Base-by-base conservation (phyloP, 2,329 filamentous ascomycete genomes). In the Rutstroemia sp. region DNA sequence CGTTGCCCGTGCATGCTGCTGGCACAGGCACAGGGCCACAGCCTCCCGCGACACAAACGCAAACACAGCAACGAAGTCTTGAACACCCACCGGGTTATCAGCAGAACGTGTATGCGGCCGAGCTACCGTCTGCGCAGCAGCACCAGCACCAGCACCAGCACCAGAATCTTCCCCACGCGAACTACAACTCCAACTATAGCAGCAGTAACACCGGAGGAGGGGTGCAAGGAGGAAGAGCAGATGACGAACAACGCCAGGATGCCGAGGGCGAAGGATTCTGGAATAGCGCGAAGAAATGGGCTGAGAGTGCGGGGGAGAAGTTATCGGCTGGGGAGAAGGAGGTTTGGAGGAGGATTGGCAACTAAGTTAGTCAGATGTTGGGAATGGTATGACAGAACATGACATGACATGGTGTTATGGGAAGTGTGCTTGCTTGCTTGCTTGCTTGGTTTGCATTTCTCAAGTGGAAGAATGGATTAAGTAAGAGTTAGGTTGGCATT, bases 291-390 rank as follows among this genome's bases (percentile, higher is more conserved):
- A 82, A 79, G 73, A 82, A 80, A 68, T 77, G 79, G 74, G 80
- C 78, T 47, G 72, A 75, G 58, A 76, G 75, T 37, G 82, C 81
- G 6, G 81, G 82, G 51, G 77, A 78, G 59, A 80, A 77, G 66
- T 69, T 86, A 27, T 78, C 76, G 8, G 79, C 77, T 14, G 81
- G 80, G 14, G 82, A 86, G 72, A 73, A 72, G 51, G 80, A 84
- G 69, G 77, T 86, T 23, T 86, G 82, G 82, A 79, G 77, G 70
- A 78, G 76, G 66, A 81, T 85, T 66, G 85, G 82, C 70, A 82
- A 81, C 55, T 55, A 66, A 58, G 53, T 54, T 23, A 23, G 23
- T 4, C 9, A 44, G 49, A 54, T 46, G 21, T 16, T 46, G 8
- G 5, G 19, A 23, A 12, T 23, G 44, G 19, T 19, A 44, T 19